Evolutionary conservation across 768 basidiomycete genomes (phyloP).

Genomic region (Mycena rebaudengoi): DNA sequence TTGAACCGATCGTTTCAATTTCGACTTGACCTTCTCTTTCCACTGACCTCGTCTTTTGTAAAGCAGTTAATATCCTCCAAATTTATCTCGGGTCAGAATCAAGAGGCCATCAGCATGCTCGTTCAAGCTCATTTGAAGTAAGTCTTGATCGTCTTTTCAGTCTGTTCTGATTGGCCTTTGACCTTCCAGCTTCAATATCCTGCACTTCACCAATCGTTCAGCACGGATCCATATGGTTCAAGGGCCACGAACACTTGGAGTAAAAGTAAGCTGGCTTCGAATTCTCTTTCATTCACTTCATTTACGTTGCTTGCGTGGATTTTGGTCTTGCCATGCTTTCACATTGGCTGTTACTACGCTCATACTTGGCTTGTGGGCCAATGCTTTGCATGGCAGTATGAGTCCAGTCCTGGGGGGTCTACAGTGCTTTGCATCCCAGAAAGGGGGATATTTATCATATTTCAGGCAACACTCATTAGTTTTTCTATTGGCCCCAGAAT

Average conservation of each 20-base stretch:
- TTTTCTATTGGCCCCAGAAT: no score
- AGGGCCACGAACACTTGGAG: not conserved
- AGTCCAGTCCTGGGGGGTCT: no score
- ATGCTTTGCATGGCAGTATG: no score
- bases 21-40: no score
- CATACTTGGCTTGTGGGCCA: no score
- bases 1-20: not conserved
- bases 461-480: no score
- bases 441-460: no score
- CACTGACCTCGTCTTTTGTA: no score
- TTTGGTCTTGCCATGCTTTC: not conserved
- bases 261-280: not conserved
- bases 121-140: no score
- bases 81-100: conserved; percentile 3
- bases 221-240: conserved; percentile 1
- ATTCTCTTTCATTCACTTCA: conserved; percentile 1
- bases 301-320: conserved; percentile 1
- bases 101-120: not conserved
- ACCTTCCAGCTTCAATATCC: conserved; percentile 6
- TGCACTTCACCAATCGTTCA: not conserved
- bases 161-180: conserved; percentile 4
- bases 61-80: conserved; percentile 1
- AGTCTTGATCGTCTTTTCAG: conserved; percentile 6
- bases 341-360: not conserved
- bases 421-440: no score